Base-by-base conservation (phyloP, 495 filamentous ascomycete species). In the Aspergillus hancockii region DNA sequence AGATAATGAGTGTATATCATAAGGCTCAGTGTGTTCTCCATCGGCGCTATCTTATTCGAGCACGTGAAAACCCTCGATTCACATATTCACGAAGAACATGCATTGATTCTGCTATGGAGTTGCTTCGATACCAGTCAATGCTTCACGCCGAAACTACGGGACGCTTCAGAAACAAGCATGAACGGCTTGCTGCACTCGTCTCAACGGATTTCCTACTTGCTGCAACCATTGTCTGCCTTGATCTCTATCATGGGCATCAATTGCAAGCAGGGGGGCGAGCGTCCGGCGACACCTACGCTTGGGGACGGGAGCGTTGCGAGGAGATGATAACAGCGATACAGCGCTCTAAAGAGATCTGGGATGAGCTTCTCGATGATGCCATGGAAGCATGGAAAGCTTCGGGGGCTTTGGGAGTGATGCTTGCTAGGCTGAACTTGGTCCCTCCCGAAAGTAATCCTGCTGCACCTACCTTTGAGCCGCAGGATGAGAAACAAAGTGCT, bases 1-100 rank as follows among this genome's bases (percentile, higher is more conserved):
- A 79, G 74, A 75, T 96, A n/a, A 89, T 93, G 64, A 87, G 94
- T 31, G 73, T 97, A n/a, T 94, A 90, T 66, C 86, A 95, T 65
- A 96, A 96, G 73, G 87, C 90, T 14, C 82, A 95, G 67, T 91
- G 88, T 58, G 86, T 96, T 30, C 83, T 98, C 21, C 95, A 98
- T 71, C 85, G 92, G 23, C 91, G 90, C 57, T 97, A 93, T 68
- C 81, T 97, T 62, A 77, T 82, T 16, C 83, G 86, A 52, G 88
- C 92, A 8, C 81, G 90, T n/a, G 82, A 88, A 59, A 93, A 93
- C 68, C 83, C 86, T 21, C 81, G 91, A 5, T 97, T 93, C 61
- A 85, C 88, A 13, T 88, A 92, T 65, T 96, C 91, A 7, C 85
- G 93, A 16, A 86, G 87, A 52, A 90, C 87, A 32, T 96, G 92